phyloP scores from a whole-genome alignment of 1,139 yeast species.

The Geotrichum macrosporum region DNA sequence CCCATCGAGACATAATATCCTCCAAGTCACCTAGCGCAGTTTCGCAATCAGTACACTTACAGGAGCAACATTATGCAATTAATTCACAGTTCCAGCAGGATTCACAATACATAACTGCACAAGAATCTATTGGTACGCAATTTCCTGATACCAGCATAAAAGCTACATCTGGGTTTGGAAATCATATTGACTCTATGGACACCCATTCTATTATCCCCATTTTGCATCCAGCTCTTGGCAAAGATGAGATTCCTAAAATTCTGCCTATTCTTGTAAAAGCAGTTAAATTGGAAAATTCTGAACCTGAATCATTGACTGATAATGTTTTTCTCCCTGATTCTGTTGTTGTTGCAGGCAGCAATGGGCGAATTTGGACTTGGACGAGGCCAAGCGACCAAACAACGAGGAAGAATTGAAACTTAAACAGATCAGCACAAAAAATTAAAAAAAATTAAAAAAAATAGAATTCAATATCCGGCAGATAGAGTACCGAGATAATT shows the following conservation, averaged over 20 bases:
- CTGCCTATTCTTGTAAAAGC: slow-evolving; percentile 18
- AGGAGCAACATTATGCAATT: slow-evolving; percentile 10
- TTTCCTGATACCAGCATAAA: neutral
- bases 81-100: too few species aligned
- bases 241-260: slow-evolving; percentile 15
- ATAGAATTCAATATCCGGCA: neutral
- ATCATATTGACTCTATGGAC: slow-evolving; percentile 5
- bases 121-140: neutral
- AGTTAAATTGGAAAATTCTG: slow-evolving; percentile 10
- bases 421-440: neutral
- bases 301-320: slow-evolving; percentile 14
- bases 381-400: neutral
- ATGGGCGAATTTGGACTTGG: slow-evolving; percentile 20
- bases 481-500: too few species aligned
- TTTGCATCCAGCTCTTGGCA: slow-evolving; percentile 17
- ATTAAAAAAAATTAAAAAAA: neutral
- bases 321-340: slow-evolving; percentile 12
- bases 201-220: slow-evolving; percentile 7
- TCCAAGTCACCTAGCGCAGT: slow-evolving; percentile 4
- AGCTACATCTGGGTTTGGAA: slow-evolving; percentile 16
- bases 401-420: too few species aligned
- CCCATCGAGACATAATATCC: slow-evolving; percentile 2
- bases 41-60: slow-evolving; percentile 5
- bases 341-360: slow-evolving; percentile 15
- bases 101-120: too few species aligned